These are phyloP conservation scores for Saccharomycopsis sp. DNA, from an alignment of 805 yeast species.

Conservation along the genomic window DNA sequence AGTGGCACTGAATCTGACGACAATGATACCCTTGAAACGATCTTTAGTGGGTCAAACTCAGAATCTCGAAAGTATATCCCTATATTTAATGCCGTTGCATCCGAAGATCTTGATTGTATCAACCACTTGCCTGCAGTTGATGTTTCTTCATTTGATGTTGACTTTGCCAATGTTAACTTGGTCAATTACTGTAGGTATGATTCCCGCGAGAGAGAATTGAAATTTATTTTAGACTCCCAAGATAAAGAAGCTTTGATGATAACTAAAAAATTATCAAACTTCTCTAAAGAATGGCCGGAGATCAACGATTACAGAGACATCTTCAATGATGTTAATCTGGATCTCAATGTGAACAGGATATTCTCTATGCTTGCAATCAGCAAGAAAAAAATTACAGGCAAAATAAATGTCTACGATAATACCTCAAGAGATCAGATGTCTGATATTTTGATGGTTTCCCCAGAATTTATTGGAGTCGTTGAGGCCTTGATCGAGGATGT, in stretches of 20 bases:
- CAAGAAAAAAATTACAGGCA: not conserved
- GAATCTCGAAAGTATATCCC: no score
- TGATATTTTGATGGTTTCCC: not conserved
- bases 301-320: no score
- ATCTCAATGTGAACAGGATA: not conserved
- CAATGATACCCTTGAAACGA: no score
- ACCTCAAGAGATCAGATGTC: not conserved
- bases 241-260: not conserved
- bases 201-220: not conserved
- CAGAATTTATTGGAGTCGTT: not conserved
- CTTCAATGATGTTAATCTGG: not conserved
- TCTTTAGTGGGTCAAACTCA: no score
- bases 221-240: not conserved
- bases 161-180: not conserved
- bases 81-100: no score
- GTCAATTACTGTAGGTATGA: not conserved
- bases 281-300: not conserved
- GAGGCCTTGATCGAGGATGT: not conserved
- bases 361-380: not conserved
- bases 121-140: no score
- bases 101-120: no score
- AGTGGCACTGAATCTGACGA: no score
- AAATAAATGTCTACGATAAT: not conserved
- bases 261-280: not conserved
- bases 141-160: not conserved